Conservation (phyloP, 2,329 filamentous ascomycete species). For the Ascochyta koolunga region DNA sequence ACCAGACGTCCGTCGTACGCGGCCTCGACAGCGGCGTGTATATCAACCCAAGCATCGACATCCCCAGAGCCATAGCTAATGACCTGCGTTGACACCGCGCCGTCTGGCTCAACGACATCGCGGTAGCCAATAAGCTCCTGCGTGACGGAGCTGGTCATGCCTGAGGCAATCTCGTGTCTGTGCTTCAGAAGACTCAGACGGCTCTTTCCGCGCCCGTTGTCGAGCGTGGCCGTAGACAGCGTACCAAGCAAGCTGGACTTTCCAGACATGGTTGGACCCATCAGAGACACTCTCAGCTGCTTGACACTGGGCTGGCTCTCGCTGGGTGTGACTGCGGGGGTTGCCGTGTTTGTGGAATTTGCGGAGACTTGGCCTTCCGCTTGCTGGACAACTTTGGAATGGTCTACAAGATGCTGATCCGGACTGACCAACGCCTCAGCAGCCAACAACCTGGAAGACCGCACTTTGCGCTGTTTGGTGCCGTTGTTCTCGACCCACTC, state of each 20-base stretch:
- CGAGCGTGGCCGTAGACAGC: slow-evolving; percentile 82
- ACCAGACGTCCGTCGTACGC: slow-evolving; percentile 77
- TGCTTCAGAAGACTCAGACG: slow-evolving; percentile 88
- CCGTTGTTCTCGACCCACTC: slow-evolving; percentile 67
- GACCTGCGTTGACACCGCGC: slow-evolving; percentile 50
- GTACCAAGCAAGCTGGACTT: slow-evolving; percentile 92
- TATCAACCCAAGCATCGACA: slow-evolving; percentile 91
- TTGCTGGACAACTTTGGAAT: slow-evolving; percentile 19
- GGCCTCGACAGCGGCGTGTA: slow-evolving; percentile 77
- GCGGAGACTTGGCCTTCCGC: neutral
- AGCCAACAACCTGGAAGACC: slow-evolving; percentile 71
- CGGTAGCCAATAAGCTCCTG: slow-evolving; percentile 90
- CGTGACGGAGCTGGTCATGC: slow-evolving; percentile 90
- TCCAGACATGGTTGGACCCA: slow-evolving; percentile 86
- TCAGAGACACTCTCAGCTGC: slow-evolving; percentile 85
- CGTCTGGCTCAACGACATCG: slow-evolving; percentile 32
- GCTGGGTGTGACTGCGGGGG: neutral
- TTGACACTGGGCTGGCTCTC: slow-evolving; percentile 44
- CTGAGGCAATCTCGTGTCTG: slow-evolving; percentile 88
- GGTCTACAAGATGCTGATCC: slow-evolving; percentile 37
- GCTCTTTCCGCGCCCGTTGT: slow-evolving; percentile 91
- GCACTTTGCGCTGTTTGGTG: slow-evolving; percentile 22
- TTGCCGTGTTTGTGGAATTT: neutral
- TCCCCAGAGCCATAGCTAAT: slow-evolving; percentile 88
- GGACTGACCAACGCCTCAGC: slow-evolving; percentile 90